Base-by-base conservation (phyloP, 2,329 filamentous ascomycete genomes). In the Colletotrichum navitas region DNA sequence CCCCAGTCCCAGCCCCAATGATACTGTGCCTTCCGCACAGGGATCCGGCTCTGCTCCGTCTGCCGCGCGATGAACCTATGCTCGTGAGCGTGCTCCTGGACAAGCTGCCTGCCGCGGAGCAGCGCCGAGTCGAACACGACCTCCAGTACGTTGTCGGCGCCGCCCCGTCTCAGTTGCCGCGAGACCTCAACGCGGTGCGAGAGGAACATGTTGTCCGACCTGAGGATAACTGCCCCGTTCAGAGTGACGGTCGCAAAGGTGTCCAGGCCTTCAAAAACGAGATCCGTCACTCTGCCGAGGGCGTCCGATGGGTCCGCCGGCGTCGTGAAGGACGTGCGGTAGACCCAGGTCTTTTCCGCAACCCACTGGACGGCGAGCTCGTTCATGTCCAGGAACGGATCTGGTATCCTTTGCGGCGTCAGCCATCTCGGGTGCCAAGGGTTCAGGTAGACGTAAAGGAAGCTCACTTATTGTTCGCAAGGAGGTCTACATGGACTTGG, bases 1-100 rank as follows among this genome's bases (percentile, higher is more conserved):
- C 90, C 91, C 91, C 90, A 92, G 76, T 93, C 90, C 90, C 90
- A 93, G 5, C 91, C 90, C 89, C 89, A 93, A 74, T 92, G 88
- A 74, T 90, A 92, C 78, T 92, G 91, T 0, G 90, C 88, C 76
- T 92, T 93, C n/a, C 91, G 82, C 0, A 80, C 76, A 0, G 74
- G 71, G 10, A 80, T 66, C 3, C 78, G 74, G 41, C 81, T 78
- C 26, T 79, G 76, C 64, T 80, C 89, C 67, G 75, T 88, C 82
- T 76, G 87, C 79, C 78, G 88, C 71, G 78, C 88, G 77, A 79
- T 85, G 79, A 87, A 90, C 6, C 81, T 83, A 76, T 90, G 87
- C 74, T 89, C 86, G n/a, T 85, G 84, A 24, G 76, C 76, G 75
- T 90, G 83, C 41, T 84, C 79, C 68, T 87, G 81, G 56, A 88